Base-by-base conservation (phyloP, 768 basidiomycete species). In the Hygrocybe punicea region DNA sequence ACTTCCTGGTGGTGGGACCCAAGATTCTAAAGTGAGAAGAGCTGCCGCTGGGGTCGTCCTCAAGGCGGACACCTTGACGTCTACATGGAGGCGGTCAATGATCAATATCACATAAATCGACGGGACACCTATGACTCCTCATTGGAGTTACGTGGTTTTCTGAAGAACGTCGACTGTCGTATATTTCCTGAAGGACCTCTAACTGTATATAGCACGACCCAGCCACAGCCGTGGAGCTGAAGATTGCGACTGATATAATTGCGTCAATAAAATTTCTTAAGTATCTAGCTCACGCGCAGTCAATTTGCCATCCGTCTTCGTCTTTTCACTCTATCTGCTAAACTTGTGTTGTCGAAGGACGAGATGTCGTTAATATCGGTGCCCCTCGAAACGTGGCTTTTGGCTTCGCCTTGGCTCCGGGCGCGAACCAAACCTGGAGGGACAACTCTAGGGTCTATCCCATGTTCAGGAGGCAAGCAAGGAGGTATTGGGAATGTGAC, bases 1-100 rank as follows among this genome's bases (percentile, higher is more conserved):
- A 50, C 71, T 86, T 23, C 72, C 79, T 59, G 84, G 87, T 2
- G 81, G 91, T 46, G 89, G 92, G 17, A 63, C 78, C 49, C 77
- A 85, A 59, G 84, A 86, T 65, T 67, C 79, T 2, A 81, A 82
- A 60, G 66, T 93, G 34, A 81, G 79, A 53, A 82, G 85, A 53
- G 85, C 84, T 1, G 84, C 87, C 2, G 92, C 91, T 1, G 91
- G 91, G 0, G 87, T 94, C 1, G 68, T 95, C 44, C 71, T 97
- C 54, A 91, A 90, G 67, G 81, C 91, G 5, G 88, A 93, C 51
- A 84, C 86, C 60, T 71, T 91, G 16, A 78, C 80, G 4, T 81
- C 82, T 40, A 83, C 74, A 65, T 91, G 88, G 87, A 76, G 82
- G 37, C 78, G 84, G 47, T 81, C 83, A 0, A 85, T 91, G 80